phyloP scores from a whole-genome alignment of 768 basidiomycete genomes.

The Sporobolomyces roseus region DNA sequence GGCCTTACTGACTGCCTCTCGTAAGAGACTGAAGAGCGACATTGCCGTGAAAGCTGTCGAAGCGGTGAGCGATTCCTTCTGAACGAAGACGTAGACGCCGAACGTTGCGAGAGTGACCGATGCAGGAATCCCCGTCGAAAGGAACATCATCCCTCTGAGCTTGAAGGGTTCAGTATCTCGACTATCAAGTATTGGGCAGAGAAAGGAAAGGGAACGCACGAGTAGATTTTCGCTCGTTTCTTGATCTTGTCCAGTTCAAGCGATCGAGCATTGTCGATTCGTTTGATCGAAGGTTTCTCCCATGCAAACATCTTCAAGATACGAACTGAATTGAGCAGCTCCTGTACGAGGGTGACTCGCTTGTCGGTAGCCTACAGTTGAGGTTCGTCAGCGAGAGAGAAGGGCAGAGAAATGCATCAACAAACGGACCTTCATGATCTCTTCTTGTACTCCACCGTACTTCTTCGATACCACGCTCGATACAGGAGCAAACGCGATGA shows the following conservation, averaged over 20 bases:
- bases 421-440: slow-evolving; percentile 47
- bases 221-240: slow-evolving; percentile 40
- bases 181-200: background rate
- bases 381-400: background rate
- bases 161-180: background rate
- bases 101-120: slow-evolving; percentile 40
- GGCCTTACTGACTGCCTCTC: slow-evolving; percentile 35
- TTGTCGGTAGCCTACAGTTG: slow-evolving; percentile 45
- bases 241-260: slow-evolving; percentile 48
- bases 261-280: slow-evolving; percentile 32
- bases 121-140: slow-evolving; percentile 41
- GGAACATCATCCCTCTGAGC: slow-evolving; percentile 40
- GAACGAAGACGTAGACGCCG: slow-evolving; percentile 38
- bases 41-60: slow-evolving; percentile 51
- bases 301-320: slow-evolving; percentile 46
- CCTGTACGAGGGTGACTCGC: slow-evolving; percentile 46
- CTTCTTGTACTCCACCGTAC: slow-evolving; percentile 43
- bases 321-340: slow-evolving; percentile 47
- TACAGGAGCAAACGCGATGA: slow-evolving; percentile 42
- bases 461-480: slow-evolving; percentile 36
- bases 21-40: slow-evolving; percentile 49
- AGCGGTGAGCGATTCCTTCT: slow-evolving; percentile 42
- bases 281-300: slow-evolving; percentile 38
- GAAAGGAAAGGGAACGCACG: background rate
- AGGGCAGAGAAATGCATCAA: background rate